A percentile compares a stretch with the other conserved stretches of the same genome.
These are phyloP conservation scores for Xylariaceae sp. DNA, from an alignment of 2,329 filamentous ascomycete genomes.

Conservation along the genomic window DNA sequence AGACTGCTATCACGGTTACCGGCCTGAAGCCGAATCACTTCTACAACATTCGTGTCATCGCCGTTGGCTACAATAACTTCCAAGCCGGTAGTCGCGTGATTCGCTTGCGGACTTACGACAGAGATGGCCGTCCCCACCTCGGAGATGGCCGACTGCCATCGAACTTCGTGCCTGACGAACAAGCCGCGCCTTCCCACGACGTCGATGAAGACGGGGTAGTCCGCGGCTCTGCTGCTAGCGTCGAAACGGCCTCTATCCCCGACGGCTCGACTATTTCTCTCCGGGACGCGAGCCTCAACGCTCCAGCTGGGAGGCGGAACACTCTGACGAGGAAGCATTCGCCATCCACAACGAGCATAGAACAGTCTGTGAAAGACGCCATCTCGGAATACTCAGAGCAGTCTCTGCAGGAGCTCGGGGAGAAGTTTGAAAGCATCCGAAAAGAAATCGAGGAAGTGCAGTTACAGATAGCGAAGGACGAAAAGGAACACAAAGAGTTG, in stretches of 20 bases:
- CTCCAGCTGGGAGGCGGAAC: slow-evolving; percentile 47
- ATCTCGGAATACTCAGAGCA: slow-evolving; percentile 53
- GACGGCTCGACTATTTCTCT: slow-evolving; percentile 56
- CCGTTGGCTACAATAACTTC: slow-evolving; percentile 86
- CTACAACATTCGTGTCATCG: slow-evolving; percentile 90
- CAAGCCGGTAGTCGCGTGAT: slow-evolving; percentile 83
- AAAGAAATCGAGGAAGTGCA: slow-evolving; percentile 78
- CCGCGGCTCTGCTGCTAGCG: slow-evolving; percentile 46
- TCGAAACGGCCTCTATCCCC: slow-evolving; percentile 58
- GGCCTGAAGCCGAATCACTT: slow-evolving; percentile 81
- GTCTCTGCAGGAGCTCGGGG: slow-evolving; percentile 71
- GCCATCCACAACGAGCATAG: slow-evolving; percentile 58
- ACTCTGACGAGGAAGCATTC: slow-evolving; percentile 72
- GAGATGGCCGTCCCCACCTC: slow-evolving; percentile 57
- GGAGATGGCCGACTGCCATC: slow-evolving; percentile 52
- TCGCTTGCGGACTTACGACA: slow-evolving; percentile 70
- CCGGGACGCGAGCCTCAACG: slow-evolving; percentile 55
- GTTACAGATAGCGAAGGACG: slow-evolving; percentile 63
- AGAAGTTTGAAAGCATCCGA: slow-evolving; percentile 72
- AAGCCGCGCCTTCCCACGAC: slow-evolving; percentile 36
- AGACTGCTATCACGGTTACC: slow-evolving; percentile 86
- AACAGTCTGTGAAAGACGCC: slow-evolving; percentile 43
- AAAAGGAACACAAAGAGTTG: slow-evolving; percentile 62
- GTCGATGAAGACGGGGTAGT: slow-evolving; percentile 45
- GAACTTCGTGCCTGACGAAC: slow-evolving; percentile 50